phyloP scores from a whole-genome alignment of 345 rosid species.

The Arabis hirsuta region DNA sequence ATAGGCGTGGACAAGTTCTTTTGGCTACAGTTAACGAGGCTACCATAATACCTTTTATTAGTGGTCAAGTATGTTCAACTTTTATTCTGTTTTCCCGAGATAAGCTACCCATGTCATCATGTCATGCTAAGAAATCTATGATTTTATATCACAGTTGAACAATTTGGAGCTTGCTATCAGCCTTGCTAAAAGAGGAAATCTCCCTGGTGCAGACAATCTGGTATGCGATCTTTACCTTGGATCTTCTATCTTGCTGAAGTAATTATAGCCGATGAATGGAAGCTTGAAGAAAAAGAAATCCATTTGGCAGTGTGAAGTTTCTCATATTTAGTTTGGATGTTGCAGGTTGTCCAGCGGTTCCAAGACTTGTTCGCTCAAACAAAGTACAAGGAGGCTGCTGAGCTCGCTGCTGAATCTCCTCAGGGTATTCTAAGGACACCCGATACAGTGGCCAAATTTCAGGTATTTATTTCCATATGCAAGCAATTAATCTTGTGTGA shows the following conservation, averaged over 20 bases:
- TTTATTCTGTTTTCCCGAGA: slow-evolving; percentile 6
- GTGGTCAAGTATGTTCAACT: slow-evolving; percentile 79
- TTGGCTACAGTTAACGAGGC: slow-evolving; percentile 95
- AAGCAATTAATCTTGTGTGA: slow-evolving; percentile 1
- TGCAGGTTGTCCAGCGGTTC: slow-evolving; percentile 96
- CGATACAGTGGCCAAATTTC: slow-evolving; percentile 96
- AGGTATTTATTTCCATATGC: slow-evolving; percentile 57
- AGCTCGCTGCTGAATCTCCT: slow-evolving; percentile 99
- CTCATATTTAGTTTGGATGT: slow-evolving; percentile 28
- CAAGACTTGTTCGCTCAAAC: slow-evolving; percentile 97
- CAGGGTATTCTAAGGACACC: slow-evolving; percentile 97
- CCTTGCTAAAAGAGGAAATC: slow-evolving; percentile 99
- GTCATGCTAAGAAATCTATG: slow-evolving; percentile 22
- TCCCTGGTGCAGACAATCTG: slow-evolving; percentile 99
- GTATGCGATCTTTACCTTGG: slow-evolving; percentile 50
- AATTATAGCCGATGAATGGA: background rate
- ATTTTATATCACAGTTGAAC: slow-evolving; percentile 64
- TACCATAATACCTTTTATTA: slow-evolving; percentile 91
- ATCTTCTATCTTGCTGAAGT: slow-evolving; percentile 19
- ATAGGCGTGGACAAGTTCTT: slow-evolving; percentile 88
- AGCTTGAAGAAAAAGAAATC: slow-evolving; percentile 17
- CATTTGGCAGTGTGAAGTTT: slow-evolving; percentile 25
- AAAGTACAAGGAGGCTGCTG: slow-evolving; percentile 99
- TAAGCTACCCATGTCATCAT: slow-evolving; percentile 29
- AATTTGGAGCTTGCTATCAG: slow-evolving; percentile 98